Evolutionary conservation across 441 rosid species (phyloP).

Genomic region (Bocquillonia castaneifolia): DNA sequence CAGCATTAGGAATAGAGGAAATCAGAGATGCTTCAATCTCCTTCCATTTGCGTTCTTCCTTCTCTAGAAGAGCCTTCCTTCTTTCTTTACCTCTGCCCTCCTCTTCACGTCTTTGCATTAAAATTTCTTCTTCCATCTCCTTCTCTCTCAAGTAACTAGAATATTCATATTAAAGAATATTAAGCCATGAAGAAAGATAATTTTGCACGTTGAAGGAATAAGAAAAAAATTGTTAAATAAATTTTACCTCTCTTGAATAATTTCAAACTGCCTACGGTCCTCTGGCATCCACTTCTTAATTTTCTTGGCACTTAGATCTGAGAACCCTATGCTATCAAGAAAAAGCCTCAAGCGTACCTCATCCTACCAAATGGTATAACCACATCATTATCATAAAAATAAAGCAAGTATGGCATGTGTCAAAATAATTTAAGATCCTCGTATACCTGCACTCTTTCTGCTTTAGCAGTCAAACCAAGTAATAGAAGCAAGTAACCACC

Average conservation of each 20-base stretch:
- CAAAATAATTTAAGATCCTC: slow-evolving; percentile 20
- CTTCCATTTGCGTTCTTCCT: slow-evolving; percentile 99
- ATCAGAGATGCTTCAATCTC: slow-evolving; percentile 99
- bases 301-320: slow-evolving; percentile 97
- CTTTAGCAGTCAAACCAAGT: slow-evolving; percentile 98
- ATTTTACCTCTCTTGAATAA: slow-evolving; percentile 94
- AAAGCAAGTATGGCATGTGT: slow-evolving; percentile 15
- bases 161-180: slow-evolving; percentile 13
- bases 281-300: slow-evolving; percentile 99
- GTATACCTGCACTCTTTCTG: slow-evolving; percentile 93
- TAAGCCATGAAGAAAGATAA: slow-evolving; percentile 12
- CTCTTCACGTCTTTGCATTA: slow-evolving; percentile 99
- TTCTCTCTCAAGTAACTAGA: slow-evolving; percentile 93
- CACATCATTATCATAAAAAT: slow-evolving; percentile 21
- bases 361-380: slow-evolving; percentile 46
- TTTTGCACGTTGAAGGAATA: slow-evolving; percentile 16
- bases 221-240: slow-evolving; percentile 19
- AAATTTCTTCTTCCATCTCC: slow-evolving; percentile 99
- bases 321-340: slow-evolving; percentile 98
- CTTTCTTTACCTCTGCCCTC: slow-evolving; percentile 99
- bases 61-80: slow-evolving; percentile 96
- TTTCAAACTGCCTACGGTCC: slow-evolving; percentile 96
- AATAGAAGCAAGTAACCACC: slow-evolving; percentile 96
- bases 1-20: slow-evolving; percentile 98
- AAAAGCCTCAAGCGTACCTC: slow-evolving; percentile 98